Conservation (phyloP, 2,329 filamentous ascomycete species). For the Botryotinia globosa region DNA sequence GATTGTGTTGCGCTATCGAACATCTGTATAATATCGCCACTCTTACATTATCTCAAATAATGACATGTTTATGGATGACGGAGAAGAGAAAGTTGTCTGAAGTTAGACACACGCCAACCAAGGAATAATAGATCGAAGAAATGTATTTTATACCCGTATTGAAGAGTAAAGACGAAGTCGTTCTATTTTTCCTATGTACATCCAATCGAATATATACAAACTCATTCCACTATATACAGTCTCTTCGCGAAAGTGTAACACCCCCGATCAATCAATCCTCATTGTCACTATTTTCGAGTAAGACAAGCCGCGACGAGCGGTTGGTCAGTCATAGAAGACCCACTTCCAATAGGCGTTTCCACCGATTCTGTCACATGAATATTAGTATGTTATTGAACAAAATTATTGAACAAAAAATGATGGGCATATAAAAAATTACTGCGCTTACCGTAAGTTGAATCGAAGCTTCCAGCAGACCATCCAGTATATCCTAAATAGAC, state of each 20-base stretch:
- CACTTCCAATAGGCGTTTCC: slow-evolving; percentile 30
- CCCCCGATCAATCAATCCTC: not conserved
- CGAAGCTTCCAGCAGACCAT: slow-evolving; percentile 42
- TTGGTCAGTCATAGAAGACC: slow-evolving; percentile 27
- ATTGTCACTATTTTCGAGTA: slow-evolving; percentile 16
- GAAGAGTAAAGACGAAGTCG: not conserved
- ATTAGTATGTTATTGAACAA: not conserved
- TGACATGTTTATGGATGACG: too few relatives aligned
- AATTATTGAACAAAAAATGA: too few relatives aligned
- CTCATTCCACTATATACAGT: not conserved
- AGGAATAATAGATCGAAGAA: not conserved
- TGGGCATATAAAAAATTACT: not conserved
- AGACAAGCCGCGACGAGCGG: slow-evolving; percentile 32
- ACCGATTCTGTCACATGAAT: slow-evolving; percentile 24
- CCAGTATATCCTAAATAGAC: slow-evolving; percentile 42
- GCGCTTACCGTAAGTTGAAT: slow-evolving; percentile 27
- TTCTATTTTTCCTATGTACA: slow-evolving; percentile 1
- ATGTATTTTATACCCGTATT: not conserved
- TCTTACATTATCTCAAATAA: not conserved
- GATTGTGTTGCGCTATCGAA: not conserved
- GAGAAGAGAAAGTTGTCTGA: not conserved
- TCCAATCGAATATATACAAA: not conserved
- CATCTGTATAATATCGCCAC: not conserved
- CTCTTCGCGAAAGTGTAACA: not conserved
- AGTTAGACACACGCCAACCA: not conserved